A percentile compares a stretch with the other conserved stretches of the same genome.
Evolutionary conservation across 2,329 filamentous ascomycete species (phyloP).

Genomic region (Claviceps digitariae): DNA sequence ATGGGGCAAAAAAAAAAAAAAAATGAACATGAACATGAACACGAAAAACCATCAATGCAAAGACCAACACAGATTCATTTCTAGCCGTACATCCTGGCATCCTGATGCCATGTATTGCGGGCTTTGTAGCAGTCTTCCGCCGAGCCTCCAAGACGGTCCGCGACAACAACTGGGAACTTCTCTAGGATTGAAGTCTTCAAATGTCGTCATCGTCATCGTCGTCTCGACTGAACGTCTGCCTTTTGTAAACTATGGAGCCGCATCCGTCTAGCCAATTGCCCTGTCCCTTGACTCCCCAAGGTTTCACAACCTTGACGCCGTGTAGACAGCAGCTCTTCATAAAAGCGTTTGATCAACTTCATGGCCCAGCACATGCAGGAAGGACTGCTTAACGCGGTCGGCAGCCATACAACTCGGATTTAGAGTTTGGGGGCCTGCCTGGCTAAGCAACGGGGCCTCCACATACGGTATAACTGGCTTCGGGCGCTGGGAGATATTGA

Average conservation of each 20-base stretch:
- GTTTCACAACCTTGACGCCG: constrained; percentile 63
- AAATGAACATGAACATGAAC: too few relatives aligned
- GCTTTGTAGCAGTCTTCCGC: too few relatives aligned
- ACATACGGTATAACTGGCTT: constrained; percentile 54
- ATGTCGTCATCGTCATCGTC: constrained; percentile 6
- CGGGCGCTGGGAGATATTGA: constrained; percentile 60
- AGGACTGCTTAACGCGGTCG: constrained; percentile 54
- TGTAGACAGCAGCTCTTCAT: constrained; percentile 57
- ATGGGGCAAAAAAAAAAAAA: too few relatives aligned
- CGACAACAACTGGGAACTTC: too few relatives aligned
- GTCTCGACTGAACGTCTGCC: constrained; percentile 8
- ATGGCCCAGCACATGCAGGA: constrained; percentile 65
- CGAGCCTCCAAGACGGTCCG: too few relatives aligned
- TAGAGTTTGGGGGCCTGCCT: constrained; percentile 75
- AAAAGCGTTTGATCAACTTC: constrained; percentile 58
- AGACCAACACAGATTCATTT: background rate
- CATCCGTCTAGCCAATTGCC: constrained; percentile 20
- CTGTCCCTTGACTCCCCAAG: constrained; percentile 62
- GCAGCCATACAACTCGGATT: constrained; percentile 59
- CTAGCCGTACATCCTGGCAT: too few relatives aligned
- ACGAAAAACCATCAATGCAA: background rate
- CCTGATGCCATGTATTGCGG: too few relatives aligned
- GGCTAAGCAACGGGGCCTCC: constrained; percentile 60
- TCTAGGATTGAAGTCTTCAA: constrained; percentile 33
- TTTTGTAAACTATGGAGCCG: constrained; percentile 6